Percentiles rank a stretch among this genome's conserved stretches.
These are phyloP conservation scores for Balamuthia mandrillaris DNA, from an alignment of 208 protist species.

Conservation along the genomic window DNA sequence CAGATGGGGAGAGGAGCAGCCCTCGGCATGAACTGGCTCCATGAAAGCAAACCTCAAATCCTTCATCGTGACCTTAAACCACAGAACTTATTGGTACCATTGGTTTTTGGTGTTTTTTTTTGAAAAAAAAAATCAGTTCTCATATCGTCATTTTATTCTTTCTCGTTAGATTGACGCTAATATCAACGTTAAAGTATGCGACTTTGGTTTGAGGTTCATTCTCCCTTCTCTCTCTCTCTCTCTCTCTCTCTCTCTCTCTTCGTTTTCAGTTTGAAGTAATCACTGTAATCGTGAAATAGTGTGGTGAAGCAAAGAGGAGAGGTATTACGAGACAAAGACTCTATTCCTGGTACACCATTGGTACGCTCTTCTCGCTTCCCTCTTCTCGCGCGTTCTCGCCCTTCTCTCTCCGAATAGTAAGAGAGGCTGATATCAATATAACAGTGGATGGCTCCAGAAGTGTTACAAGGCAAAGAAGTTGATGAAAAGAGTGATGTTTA, in stretches of 20 bases:
- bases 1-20: not conserved
- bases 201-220: not conserved
- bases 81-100: not conserved
- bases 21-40: not conserved
- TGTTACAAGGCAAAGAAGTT: slow-evolving; percentile 45
- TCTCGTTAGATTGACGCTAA: too few relatives aligned
- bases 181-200: too few relatives aligned
- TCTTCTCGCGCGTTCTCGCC: not conserved
- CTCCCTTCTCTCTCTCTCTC: not conserved
- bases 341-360: not conserved
- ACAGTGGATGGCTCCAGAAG: slow-evolving; percentile 33
- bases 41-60: not conserved
- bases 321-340: slow-evolving; percentile 16
- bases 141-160: too few relatives aligned
- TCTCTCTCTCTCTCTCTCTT: not conserved
- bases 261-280: not conserved
- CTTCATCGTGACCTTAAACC: slow-evolving; percentile 12
- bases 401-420: not conserved
- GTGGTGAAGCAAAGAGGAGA: not conserved
- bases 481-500: slow-evolving; percentile 65
- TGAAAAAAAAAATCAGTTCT: too few relatives aligned
- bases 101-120: too few relatives aligned
- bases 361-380: not conserved
- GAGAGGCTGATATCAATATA: not conserved
- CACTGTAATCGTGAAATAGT: not conserved